phyloP scores from a whole-genome alignment of 2,329 filamentous ascomycete species.

The Westerdykella sp. region DNA sequence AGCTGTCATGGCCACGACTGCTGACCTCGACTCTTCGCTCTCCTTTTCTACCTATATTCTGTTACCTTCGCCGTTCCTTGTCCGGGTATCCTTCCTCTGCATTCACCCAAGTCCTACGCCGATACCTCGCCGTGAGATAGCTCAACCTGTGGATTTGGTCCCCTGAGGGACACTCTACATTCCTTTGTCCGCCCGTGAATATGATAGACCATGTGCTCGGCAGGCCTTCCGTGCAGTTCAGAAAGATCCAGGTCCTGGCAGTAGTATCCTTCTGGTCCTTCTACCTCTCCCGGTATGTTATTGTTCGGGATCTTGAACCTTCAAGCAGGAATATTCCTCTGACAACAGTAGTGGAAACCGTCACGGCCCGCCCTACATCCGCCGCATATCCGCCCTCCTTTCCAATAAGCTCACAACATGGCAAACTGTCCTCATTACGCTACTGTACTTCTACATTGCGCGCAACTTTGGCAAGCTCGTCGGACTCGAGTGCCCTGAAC shows the following conservation, averaged over 20 bases:
- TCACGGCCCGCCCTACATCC: constrained; percentile 77
- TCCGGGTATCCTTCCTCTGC: not conserved
- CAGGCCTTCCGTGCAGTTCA: constrained; percentile 81
- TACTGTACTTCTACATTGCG: constrained; percentile 84
- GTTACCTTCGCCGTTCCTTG: not conserved
- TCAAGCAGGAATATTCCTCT: constrained; percentile 11
- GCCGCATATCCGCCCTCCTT: constrained; percentile 64
- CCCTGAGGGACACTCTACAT: not conserved
- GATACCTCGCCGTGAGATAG: not conserved
- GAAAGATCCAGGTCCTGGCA: constrained; percentile 84
- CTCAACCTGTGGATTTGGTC: not conserved
- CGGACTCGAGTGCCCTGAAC: constrained; percentile 86
- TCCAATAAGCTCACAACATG: constrained; percentile 71
- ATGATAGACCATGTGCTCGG: constrained; percentile 78
- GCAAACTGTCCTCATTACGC: constrained; percentile 81
- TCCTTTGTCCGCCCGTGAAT: constrained; percentile 1
- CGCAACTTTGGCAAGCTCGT: constrained; percentile 92
- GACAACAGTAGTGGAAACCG: constrained; percentile 60
- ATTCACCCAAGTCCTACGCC: not conserved
- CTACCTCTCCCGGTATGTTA: constrained; percentile 66
- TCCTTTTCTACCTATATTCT: not conserved
- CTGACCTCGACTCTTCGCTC: not conserved
- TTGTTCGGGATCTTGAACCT: not conserved
- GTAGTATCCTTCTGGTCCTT: constrained; percentile 88
- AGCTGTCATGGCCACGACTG: not conserved